Evolutionary conservation across 345 rosid genomes (phyloP), one percentile per base, ranked within the genome.

Genomic region (Conringia planisiliqua): DNA sequence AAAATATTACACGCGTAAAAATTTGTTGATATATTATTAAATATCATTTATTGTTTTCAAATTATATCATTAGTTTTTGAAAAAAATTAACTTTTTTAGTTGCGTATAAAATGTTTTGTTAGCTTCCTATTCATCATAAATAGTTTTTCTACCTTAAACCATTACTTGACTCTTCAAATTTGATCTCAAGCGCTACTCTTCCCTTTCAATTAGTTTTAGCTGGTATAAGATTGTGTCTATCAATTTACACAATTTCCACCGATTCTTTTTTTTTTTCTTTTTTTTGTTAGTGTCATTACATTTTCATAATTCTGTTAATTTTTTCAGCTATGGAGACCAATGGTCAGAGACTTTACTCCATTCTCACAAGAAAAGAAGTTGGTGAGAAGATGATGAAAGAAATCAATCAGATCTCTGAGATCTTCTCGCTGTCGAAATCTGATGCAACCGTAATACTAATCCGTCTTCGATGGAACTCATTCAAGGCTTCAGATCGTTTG

Each of bases 361-460:
- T 51, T 50, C 24, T 50, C 2, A 33, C 18, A 7, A 72, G 7
- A 12, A 29, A 5, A 1, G 24, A 72, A 5, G 32, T 72, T 18
- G 42, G 11, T 62, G 62, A 50, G 1, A 62, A 50, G 22, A 38
- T 71, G 40, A 17, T 4, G 61, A 29, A 27, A 17, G 32, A 35
- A 36, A 50, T 71, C 42, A 1, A 48, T 0, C 48, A 35, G 16
- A 44, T 66, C 59, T 65, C 66, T 0, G 66, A 74, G 13, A 3
- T 56, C 9, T 73, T 73, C 32, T 66, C 22, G 3, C 0, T 65
- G 20, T 56, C 66, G 10, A 66, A 33, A 57, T 56, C 66, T 0
- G 59, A 66, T 22, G 72, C 66, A 35, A 56, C 59, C 14, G 20
- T 74, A 2, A 66, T 66, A 40, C 38, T 66, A 12, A 26, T 66